These are phyloP conservation scores for Penicillium roqueforti DNA, from an alignment of 495 filamentous ascomycete species.

Conservation along the genomic window DNA sequence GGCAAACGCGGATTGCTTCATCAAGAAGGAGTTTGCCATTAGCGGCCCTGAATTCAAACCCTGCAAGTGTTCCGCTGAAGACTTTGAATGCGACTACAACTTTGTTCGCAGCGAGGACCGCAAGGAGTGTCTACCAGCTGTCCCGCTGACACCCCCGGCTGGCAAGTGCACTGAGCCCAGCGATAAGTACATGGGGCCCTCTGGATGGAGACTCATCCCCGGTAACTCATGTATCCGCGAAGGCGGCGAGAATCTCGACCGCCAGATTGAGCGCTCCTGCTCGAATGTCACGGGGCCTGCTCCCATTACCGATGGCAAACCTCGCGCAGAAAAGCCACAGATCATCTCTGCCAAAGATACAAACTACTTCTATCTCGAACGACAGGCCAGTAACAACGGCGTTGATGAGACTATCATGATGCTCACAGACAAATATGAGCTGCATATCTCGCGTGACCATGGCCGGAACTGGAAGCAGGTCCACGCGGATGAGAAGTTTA, in stretches of 20 bases:
- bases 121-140: constrained; percentile 60
- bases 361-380: constrained; percentile 80
- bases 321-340: constrained; percentile 48
- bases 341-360: constrained; percentile 53
- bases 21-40: constrained; percentile 79
- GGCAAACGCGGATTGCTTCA: constrained; percentile 80
- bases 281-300: constrained; percentile 36
- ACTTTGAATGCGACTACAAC: constrained; percentile 95
- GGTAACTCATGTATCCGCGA: constrained; percentile 78
- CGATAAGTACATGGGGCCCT: constrained; percentile 74
- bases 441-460: constrained; percentile 74
- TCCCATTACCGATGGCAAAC: constrained; percentile 56
- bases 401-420: constrained; percentile 82
- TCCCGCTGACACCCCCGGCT: constrained; percentile 45
- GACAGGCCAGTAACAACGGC: constrained; percentile 57
- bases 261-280: constrained; percentile 48
- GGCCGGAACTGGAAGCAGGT: constrained; percentile 75
- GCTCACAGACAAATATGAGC: constrained; percentile 58
- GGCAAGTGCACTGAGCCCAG: constrained; percentile 61
- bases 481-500: constrained; percentile 57
- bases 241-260: constrained; percentile 42
- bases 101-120: constrained; percentile 63
- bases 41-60: constrained; percentile 56
- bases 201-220: constrained; percentile 88
- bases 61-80: constrained; percentile 74